Evolutionary conservation across 2,329 filamentous ascomycete genomes (phyloP).

Genomic region (Zasmidium citrigriseum): DNA sequence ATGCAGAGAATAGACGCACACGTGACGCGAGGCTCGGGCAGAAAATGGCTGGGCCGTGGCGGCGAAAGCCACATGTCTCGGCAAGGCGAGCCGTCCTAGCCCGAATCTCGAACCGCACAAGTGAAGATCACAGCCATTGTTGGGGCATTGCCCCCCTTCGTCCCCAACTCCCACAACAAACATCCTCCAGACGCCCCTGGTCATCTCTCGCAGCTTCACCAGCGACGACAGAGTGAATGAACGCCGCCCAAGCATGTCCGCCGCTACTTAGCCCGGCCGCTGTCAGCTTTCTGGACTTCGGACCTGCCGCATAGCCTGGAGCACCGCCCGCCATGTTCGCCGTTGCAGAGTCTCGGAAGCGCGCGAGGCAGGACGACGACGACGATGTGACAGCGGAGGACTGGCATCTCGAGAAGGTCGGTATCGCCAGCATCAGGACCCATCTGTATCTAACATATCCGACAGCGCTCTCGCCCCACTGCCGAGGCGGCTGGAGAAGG

Average conservation of each 20-base stretch:
- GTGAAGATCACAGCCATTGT: background rate
- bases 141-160: background rate
- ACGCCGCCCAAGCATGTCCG: background rate
- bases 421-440: background rate
- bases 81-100: too few species aligned
- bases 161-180: background rate
- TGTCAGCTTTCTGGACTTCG: constrained; percentile 4
- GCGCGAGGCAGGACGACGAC: constrained; percentile 15
- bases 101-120: background rate
- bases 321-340: constrained; percentile 7
- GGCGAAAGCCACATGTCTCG: too few species aligned
- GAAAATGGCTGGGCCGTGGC: too few species aligned
- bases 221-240: background rate
- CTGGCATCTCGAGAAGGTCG: constrained; percentile 20
- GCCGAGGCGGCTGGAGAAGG: constrained; percentile 16
- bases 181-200: background rate
- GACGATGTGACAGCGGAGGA: constrained; percentile 10
- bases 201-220: background rate
- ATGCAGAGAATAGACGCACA: too few species aligned
- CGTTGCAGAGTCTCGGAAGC: constrained; percentile 20
- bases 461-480: constrained; percentile 23
- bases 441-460: background rate
- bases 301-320: background rate
- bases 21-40: too few species aligned
- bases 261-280: background rate